Conservation (phyloP, 148 eudicot species). For the Rhododendron vialii region DNA sequence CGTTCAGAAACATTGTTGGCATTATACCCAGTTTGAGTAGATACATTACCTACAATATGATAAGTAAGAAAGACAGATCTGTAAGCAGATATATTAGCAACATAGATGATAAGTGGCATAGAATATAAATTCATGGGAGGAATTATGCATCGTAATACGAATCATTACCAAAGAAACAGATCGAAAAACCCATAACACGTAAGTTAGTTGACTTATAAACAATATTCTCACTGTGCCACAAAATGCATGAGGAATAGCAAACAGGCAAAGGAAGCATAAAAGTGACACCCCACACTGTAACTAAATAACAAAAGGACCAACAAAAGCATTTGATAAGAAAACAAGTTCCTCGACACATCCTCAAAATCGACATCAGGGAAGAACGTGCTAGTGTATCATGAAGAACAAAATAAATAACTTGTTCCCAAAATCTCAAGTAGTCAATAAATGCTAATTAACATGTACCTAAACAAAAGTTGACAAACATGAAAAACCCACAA, state of each 20-base stretch:
- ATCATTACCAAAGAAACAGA: not conserved
- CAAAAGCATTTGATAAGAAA: not conserved
- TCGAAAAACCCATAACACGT: not conserved
- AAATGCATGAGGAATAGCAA: not conserved
- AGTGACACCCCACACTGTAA: not conserved
- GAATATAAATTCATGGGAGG: not conserved
- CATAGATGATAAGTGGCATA: not conserved
- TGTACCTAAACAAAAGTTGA: not conserved
- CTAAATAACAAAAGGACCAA: not conserved
- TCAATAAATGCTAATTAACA: not conserved
- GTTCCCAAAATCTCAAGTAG: not conserved
- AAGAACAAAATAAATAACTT: not conserved
- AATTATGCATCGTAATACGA: conserved; percentile 5
- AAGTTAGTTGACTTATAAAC: not conserved
- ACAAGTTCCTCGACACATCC: not conserved
- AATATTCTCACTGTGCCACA: not conserved
- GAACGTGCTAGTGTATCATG: conserved; percentile 1
- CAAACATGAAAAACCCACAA: not conserved
- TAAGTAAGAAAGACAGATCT: not conserved
- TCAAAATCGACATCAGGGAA: not conserved
- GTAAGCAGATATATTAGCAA: not conserved
- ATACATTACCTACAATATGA: conserved; percentile 30
- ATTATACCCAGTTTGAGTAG: conserved; percentile 36
- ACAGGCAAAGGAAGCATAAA: not conserved
- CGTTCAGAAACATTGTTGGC: conserved; percentile 74